Conservation (phyloP, 768 basidiomycete species). For the Megacollybia marginata region DNA sequence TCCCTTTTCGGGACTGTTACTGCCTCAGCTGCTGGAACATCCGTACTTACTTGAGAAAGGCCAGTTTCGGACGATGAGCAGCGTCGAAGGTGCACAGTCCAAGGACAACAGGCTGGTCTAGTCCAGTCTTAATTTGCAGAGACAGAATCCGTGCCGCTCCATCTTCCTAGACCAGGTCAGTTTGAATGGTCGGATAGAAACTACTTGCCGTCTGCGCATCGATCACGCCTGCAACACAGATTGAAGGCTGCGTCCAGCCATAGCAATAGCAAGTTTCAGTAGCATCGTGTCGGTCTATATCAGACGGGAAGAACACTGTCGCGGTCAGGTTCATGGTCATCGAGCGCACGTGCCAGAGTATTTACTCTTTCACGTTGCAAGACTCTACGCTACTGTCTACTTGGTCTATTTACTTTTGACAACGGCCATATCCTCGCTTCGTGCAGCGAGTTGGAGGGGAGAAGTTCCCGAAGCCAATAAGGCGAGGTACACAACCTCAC, state of each 20-base stretch:
- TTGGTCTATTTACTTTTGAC: no score
- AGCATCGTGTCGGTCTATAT: no score
- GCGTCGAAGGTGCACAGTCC: constrained; percentile 22
- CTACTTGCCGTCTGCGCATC: constrained; percentile 3
- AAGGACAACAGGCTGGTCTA: constrained; percentile 26
- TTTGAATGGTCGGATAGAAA: constrained; percentile 3
- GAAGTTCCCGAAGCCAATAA: no score
- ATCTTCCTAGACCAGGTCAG: constrained; percentile 9
- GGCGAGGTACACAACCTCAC: no score
- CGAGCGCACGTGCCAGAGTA: no score
- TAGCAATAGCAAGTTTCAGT: constrained; percentile 25
- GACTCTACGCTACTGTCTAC: no score
- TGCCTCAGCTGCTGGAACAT: constrained; percentile 4
- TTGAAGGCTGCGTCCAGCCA: constrained; percentile 44
- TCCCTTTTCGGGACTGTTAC: constrained; percentile 7
- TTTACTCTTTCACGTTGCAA: no score
- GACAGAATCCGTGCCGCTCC: constrained; percentile 20
- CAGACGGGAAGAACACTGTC: no score
- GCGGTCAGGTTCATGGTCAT: no score
- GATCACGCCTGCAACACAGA: constrained; percentile 49
- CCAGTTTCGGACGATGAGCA: constrained; percentile 7
- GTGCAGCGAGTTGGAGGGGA: no score
- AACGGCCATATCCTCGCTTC: no score
- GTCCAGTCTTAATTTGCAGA: constrained; percentile 15
- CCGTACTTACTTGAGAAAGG: constrained; percentile 6